A percentile compares a stretch with the other conserved stretches of the same genome.
Evolutionary conservation across 2,329 filamentous ascomycete species (phyloP).

Genomic region (Penicillium sp.): DNA sequence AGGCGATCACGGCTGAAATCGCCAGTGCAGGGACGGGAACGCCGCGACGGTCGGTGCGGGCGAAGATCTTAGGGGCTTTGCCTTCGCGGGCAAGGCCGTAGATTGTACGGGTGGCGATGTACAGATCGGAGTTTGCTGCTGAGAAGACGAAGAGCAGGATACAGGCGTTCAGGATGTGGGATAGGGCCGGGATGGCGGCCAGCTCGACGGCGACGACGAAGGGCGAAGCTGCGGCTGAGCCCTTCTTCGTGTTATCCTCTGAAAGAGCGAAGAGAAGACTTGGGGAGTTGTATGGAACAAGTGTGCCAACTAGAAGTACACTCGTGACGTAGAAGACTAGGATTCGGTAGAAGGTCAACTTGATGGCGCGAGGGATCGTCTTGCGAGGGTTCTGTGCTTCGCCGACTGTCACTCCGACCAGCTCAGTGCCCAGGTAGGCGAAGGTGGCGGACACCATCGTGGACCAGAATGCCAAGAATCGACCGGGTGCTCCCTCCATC

Average conservation of each 20-base stretch:
- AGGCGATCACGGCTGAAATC: constrained; percentile 60
- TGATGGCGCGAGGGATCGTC: constrained; percentile 75
- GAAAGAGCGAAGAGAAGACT: constrained; percentile 55
- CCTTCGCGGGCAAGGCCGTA: constrained; percentile 71
- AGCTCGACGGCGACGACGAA: constrained; percentile 72
- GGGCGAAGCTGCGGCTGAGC: constrained; percentile 63
- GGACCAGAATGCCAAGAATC: constrained; percentile 66
- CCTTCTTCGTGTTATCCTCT: constrained; percentile 31
- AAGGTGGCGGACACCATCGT: constrained; percentile 75
- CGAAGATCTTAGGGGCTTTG: constrained; percentile 70
- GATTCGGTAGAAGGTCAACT: constrained; percentile 78
- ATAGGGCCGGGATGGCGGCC: constrained; percentile 62
- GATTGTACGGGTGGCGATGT: constrained; percentile 71
- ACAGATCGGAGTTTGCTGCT: constrained; percentile 74
- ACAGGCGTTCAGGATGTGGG: constrained; percentile 70
- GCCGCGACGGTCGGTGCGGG: constrained; percentile 67
- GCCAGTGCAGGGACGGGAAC: constrained; percentile 68
- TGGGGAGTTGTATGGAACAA: constrained; percentile 68
- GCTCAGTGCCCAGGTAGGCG: constrained; percentile 73
- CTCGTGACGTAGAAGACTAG: constrained; percentile 75
- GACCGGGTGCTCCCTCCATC: constrained; percentile 47
- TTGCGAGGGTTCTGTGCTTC: constrained; percentile 77
- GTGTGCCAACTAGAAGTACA: constrained; percentile 73
- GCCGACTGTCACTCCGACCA: constrained; percentile 75
- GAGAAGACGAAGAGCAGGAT: constrained; percentile 76